These are phyloP conservation scores for Calonectria leucothoes DNA, from an alignment of 2,329 filamentous ascomycete genomes.

Conservation along the genomic window DNA sequence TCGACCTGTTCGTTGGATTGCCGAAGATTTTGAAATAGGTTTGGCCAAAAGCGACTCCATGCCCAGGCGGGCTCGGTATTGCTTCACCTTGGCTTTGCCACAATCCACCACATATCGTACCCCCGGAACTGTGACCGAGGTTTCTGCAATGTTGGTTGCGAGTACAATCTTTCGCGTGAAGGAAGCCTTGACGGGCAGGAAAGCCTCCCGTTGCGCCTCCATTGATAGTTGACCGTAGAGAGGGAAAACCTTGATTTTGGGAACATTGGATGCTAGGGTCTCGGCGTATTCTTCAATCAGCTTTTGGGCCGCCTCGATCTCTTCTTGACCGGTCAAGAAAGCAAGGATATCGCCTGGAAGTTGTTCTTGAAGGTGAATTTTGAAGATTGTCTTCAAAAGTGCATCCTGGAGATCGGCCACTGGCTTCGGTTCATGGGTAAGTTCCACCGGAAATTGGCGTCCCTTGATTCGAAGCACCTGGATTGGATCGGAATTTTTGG, in stretches of 20 bases:
- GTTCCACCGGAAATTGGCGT: conserved; percentile 86
- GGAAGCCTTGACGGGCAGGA: conserved; percentile 77
- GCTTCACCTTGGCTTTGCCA: conserved; percentile 94
- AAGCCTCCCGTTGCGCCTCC: conserved; percentile 86
- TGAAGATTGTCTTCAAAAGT: conserved; percentile 83
- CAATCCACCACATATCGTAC: conserved; percentile 93
- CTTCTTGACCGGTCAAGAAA: conserved; percentile 92
- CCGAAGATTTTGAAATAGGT: conserved; percentile 92
- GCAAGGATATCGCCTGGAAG: conserved; percentile 95
- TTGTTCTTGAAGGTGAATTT: conserved; percentile 87
- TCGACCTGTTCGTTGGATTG: conserved; percentile 90
- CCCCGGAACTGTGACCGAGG: conserved; percentile 93
- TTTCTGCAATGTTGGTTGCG: conserved; percentile 98
- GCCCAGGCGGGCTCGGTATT: conserved; percentile 85
- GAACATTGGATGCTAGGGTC: conserved; percentile 79
- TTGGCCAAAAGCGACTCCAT: conserved; percentile 93
- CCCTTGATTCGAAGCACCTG: conserved; percentile 79
- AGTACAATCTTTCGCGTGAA: conserved; percentile 89
- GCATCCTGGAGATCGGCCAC: conserved; percentile 86
- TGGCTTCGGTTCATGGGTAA: conserved; percentile 78
- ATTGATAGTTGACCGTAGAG: conserved; percentile 93
- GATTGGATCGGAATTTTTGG: conserved; percentile 37
- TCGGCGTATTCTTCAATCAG: conserved; percentile 83
- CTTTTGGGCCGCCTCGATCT: conserved; percentile 85
- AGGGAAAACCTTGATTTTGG: conserved; percentile 78